phyloP scores from a whole-genome alignment of 768 basidiomycete genomes.

The Lyophyllum decastes region DNA sequence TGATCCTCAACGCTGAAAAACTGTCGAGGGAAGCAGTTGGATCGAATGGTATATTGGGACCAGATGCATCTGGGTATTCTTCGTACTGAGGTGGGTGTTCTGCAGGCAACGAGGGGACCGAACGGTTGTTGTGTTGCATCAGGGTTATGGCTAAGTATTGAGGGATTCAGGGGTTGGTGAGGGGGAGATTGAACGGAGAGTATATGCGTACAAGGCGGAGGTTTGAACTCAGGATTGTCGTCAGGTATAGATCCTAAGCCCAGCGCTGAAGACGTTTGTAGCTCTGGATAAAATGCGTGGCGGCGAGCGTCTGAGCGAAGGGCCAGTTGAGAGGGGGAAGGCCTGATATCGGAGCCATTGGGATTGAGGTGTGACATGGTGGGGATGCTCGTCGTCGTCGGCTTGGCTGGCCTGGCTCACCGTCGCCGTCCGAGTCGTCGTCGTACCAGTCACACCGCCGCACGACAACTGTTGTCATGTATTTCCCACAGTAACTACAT shows the following conservation, averaged over 20 bases:
- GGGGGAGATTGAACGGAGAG: background rate
- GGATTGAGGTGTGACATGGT: constrained; percentile 33
- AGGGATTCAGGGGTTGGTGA: background rate
- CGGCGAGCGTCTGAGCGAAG: constrained; percentile 14
- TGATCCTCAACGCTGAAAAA: constrained; percentile 56
- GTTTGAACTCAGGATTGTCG: constrained; percentile 17
- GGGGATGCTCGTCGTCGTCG: constrained; percentile 1
- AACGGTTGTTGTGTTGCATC: constrained; percentile 49
- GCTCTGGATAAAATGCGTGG: constrained; percentile 13
- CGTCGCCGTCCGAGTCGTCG: background rate
- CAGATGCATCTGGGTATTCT: constrained; percentile 25
- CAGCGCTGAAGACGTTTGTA: constrained; percentile 16
- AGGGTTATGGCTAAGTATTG: constrained; percentile 21
- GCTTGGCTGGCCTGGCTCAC: background rate
- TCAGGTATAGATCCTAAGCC: constrained; percentile 17
- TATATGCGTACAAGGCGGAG: constrained; percentile 20
- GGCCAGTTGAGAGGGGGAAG: constrained; percentile 13
- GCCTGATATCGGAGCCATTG: constrained; percentile 26
- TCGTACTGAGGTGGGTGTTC: constrained; percentile 35
- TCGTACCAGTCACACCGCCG: background rate
- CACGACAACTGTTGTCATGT: background rate
- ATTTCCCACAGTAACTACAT: constrained; percentile 20
- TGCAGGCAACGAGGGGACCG: constrained; percentile 46
- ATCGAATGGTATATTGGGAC: constrained; percentile 39
- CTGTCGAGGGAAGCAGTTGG: constrained; percentile 46